Evolutionary conservation across 169 alveolate genomes (phyloP).

Genomic region (Plasmodium malariae): DNA sequence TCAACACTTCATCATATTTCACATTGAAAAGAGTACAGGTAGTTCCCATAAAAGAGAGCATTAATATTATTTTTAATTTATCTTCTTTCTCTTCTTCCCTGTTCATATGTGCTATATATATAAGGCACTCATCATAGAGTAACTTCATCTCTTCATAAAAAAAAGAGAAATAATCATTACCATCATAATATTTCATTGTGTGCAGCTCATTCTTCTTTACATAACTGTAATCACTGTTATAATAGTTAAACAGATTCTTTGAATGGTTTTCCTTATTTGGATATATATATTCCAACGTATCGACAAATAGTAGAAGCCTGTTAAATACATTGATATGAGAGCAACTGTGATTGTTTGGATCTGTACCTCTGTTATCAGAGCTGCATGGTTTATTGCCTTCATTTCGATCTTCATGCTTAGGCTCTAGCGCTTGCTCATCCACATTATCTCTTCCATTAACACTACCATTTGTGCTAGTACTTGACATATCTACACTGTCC

Average conservation of each 20-base stretch:
- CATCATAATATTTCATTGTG: not conserved
- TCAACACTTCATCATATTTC: not conserved
- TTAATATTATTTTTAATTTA: not conserved
- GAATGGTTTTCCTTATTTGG: not conserved
- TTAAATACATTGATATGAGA: not conserved
- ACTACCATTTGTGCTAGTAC: not conserved
- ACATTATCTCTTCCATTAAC: not conserved
- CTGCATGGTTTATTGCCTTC: not conserved
- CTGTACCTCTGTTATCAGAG: no score
- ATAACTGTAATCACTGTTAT: not conserved
- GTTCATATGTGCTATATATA: not conserved
- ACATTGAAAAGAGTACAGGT: not conserved
- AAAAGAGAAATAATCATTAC: not conserved
- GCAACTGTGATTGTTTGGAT: not conserved
- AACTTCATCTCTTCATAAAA: not conserved
- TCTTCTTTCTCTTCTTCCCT: not conserved
- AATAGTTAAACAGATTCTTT: not conserved
- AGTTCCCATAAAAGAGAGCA: not conserved
- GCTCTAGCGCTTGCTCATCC: not conserved
- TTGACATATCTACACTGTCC: not conserved
- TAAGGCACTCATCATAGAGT: constrained; percentile 8
- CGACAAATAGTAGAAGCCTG: constrained; percentile 19
- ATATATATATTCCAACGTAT: constrained; percentile 20
- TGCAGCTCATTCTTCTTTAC: not conserved
- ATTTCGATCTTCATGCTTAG: not conserved